phyloP scores from a whole-genome alignment of 257 asterid species.

The Lavandula angustifolia region DNA sequence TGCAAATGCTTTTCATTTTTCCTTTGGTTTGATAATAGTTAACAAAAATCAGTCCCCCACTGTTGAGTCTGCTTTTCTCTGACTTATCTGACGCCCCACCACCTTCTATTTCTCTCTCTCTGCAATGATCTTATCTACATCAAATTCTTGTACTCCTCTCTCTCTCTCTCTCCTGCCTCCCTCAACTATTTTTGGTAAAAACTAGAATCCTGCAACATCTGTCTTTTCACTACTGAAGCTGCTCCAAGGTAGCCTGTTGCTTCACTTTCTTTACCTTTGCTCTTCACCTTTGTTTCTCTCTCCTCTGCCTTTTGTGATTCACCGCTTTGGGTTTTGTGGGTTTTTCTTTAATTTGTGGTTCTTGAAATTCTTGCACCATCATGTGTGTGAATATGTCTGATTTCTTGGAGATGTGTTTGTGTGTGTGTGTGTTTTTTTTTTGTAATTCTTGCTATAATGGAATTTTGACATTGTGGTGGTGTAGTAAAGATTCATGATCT shows the following conservation, averaged over 20 bases:
- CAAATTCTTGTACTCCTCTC: conserved; percentile 31
- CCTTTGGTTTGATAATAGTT: conserved; percentile 21
- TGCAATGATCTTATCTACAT: conserved; percentile 73
- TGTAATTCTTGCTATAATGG: background rate
- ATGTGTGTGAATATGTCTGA: background rate
- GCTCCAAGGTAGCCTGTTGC: conserved; percentile 35
- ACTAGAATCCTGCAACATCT: conserved; percentile 42
- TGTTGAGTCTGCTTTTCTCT: conserved; percentile 41
- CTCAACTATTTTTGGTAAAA: conserved; percentile 58
- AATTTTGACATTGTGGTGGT: conserved; percentile 5
- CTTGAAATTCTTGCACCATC: background rate
- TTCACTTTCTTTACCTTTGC: background rate
- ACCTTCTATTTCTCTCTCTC: conserved; percentile 44
- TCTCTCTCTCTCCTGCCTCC: background rate
- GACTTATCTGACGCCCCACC: conserved; percentile 63
- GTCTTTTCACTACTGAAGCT: conserved; percentile 52
- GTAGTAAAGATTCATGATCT: conserved; percentile 14
- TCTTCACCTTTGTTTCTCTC: background rate
- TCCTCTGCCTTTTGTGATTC: background rate
- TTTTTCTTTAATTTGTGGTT: background rate
- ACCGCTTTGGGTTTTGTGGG: too few relatives aligned
- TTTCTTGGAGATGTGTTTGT: background rate
- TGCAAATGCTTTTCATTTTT: conserved; percentile 25
- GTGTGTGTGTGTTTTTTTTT: too few relatives aligned
- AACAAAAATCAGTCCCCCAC: conserved; percentile 42